Evolutionary conservation across 495 filamentous ascomycete genomes (phyloP), one percentile per base, ranked within the genome.

Genomic region (Staphylotrichum longicolle): DNA sequence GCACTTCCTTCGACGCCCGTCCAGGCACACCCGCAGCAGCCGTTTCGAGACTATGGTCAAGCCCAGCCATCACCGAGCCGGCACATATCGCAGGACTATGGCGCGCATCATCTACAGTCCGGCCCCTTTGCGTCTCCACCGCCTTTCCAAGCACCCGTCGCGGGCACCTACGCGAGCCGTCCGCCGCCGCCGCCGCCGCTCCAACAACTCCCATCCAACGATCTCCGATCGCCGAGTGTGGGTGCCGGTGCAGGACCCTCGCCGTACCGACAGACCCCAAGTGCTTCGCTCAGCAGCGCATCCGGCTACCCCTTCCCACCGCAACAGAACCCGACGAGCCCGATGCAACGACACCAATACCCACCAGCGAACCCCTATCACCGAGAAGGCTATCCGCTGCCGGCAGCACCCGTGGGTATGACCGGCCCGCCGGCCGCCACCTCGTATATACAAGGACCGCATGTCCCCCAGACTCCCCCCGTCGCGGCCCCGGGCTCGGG

Each of bases 261-360:
- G 1, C 80, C 82, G 3, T 85, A 84, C 62, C 78, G 79, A 54
- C 80, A 76, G 44, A 78, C 76, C 35, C 78, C 79, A 5, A 75
- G 74, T 3, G 75, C 77, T 12, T 78, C 78, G 15, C 50, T 75
- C 53, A 74, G 74, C 64, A 70, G 64, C 11, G 64, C 69, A n/a
- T 74, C 68, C 55, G 78, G 80, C 53, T 86, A 83, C 63, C 81
- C 82, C 7, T 85, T 85, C 57, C 80, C 81, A 27, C 71, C 75
- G 48, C 71, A 74, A 45, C 82, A 81, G 57, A 79, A 77, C 55
- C 79, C 82, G n/a, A 72, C 78, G 33, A 80, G 78, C 62, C 78
- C 78, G 55, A 70, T 77, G 61, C 77, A 78, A 70, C 77, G 72
- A 51, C 79, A 78, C 60, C 79, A 77, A 52, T 80, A 80, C 66